A percentile compares a stretch with the other conserved stretches of the same genome.
These are phyloP conservation scores for Phalaenopsis equestris DNA, from an alignment of 106 monocot species.

Conservation along the genomic window DNA sequence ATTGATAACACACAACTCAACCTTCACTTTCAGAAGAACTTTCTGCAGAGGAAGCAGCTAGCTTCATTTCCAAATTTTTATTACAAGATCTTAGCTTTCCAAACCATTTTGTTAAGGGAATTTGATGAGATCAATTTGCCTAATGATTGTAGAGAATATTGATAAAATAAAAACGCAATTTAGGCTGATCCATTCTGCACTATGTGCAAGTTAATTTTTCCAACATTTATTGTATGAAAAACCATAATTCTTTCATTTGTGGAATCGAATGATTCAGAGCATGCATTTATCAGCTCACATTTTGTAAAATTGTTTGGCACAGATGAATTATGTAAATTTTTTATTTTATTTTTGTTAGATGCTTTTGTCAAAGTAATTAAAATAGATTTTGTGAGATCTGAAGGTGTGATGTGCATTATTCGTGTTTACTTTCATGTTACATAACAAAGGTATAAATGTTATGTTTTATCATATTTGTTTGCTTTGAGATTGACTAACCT, in stretches of 20 bases:
- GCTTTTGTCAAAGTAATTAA: no score
- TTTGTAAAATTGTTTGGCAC: background rate
- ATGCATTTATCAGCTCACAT: background rate
- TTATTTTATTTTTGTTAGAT: no score
- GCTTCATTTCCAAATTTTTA: background rate
- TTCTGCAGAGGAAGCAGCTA: no score
- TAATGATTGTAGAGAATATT: background rate
- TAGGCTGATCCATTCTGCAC: background rate
- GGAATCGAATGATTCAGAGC: background rate
- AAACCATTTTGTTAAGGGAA: background rate
- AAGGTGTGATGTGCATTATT: no score
- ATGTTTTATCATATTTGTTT: no score
- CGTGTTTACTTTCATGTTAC: no score
- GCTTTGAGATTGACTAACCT: no score
- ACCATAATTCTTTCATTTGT: background rate
- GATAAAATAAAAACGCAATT: background rate
- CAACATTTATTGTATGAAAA: background rate
- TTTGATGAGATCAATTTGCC: background rate
- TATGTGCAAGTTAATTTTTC: no score
- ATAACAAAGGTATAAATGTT: no score
- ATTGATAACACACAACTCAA: background rate
- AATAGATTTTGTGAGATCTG: no score
- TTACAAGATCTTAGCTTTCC: background rate
- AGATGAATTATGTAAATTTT: no score
- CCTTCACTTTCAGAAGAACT: background rate